Evolutionary conservation across 1,284 basidiomycete species (phyloP).

Genomic region (Cutaneotrichosporon cyanovorans): DNA sequence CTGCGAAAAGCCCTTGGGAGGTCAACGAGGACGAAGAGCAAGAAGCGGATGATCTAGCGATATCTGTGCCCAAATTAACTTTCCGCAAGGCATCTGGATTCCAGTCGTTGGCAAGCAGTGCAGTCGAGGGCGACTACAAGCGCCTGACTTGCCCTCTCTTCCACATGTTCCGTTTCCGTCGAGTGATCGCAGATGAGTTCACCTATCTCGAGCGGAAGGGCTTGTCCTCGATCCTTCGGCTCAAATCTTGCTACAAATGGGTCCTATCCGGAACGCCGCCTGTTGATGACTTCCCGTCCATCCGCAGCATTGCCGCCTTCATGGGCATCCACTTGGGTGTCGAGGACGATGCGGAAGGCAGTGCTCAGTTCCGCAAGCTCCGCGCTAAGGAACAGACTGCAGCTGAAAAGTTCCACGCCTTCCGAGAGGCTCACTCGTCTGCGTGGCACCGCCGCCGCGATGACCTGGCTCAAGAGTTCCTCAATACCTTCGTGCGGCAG

Average conservation of each 20-base stretch:
- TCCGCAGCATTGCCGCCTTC: slow-evolving; percentile 73
- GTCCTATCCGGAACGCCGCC: slow-evolving; percentile 95
- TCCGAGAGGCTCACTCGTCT: slow-evolving; percentile 82
- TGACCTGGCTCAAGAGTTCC: slow-evolving; percentile 71
- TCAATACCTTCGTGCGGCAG: slow-evolving; percentile 79
- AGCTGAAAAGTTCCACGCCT: slow-evolving; percentile 90
- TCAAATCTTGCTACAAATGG: slow-evolving; percentile 77
- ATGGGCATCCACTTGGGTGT: slow-evolving; percentile 79
- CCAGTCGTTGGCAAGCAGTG: slow-evolving; percentile 46
- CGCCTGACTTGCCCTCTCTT: slow-evolving; percentile 72
- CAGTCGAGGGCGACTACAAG: slow-evolving; percentile 66
- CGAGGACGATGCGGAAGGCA: slow-evolving; percentile 78
- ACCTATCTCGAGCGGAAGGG: slow-evolving; percentile 80
- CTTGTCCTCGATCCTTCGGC: slow-evolving; percentile 66
- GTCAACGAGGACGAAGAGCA: slow-evolving; percentile 25
- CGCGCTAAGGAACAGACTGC: slow-evolving; percentile 75
- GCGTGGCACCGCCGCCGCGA: slow-evolving; percentile 89
- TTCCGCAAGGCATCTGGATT: slow-evolving; percentile 25
- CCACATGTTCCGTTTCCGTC: slow-evolving; percentile 84
- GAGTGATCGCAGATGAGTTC: slow-evolving; percentile 89
- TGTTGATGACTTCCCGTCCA: slow-evolving; percentile 77
- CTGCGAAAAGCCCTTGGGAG: slow-evolving; percentile 25
- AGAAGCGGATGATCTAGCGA: slow-evolving; percentile 17
- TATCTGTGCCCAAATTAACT: slow-evolving; percentile 20
- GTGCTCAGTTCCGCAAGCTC: slow-evolving; percentile 65